phyloP scores from a whole-genome alignment of 2,329 filamentous ascomycete genomes.

The Verticillium nubilum region DNA sequence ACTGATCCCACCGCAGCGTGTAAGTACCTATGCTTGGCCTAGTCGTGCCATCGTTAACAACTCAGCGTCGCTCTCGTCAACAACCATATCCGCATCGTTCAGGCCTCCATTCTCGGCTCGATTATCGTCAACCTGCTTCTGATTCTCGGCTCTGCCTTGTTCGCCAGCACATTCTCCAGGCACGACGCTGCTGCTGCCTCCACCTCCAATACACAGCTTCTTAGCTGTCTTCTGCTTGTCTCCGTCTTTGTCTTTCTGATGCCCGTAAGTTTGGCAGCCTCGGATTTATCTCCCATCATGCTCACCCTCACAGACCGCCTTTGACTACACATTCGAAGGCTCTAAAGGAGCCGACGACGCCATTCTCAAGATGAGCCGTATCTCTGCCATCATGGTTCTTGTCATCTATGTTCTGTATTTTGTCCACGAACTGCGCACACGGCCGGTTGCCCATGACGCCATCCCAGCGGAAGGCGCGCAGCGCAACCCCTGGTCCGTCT shows the following conservation, averaged over 20 bases:
- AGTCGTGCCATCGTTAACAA: conserved; percentile 8
- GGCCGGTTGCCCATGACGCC: conserved; percentile 59
- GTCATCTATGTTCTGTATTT: conserved; percentile 70
- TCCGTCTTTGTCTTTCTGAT: conserved; percentile 32
- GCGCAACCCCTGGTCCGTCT: background rate
- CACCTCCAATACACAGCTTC: conserved; percentile 25
- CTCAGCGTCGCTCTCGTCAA: conserved; percentile 42
- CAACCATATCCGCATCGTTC: conserved; percentile 68
- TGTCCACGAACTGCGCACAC: conserved; percentile 60
- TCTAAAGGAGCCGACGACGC: conserved; percentile 48
- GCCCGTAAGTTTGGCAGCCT: conserved; percentile 16
- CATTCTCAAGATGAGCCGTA: conserved; percentile 69
- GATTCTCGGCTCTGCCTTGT: conserved; percentile 70
- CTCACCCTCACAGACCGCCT: conserved; percentile 28
- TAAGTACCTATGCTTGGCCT: conserved; percentile 15
- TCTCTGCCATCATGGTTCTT: conserved; percentile 70
- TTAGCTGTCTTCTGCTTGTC: conserved; percentile 29
- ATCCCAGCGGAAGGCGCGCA: conserved; percentile 26
- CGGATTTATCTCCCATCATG: background rate
- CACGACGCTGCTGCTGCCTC: conserved; percentile 49
- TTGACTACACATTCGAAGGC: conserved; percentile 48
- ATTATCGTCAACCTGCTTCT: conserved; percentile 72
- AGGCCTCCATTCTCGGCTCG: conserved; percentile 70
- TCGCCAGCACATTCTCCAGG: conserved; percentile 63
- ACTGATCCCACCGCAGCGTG: conserved; percentile 26